These are phyloP conservation scores for Colletotrichum incanum DNA, from an alignment of 2,329 filamentous ascomycete species.

Conservation along the genomic window DNA sequence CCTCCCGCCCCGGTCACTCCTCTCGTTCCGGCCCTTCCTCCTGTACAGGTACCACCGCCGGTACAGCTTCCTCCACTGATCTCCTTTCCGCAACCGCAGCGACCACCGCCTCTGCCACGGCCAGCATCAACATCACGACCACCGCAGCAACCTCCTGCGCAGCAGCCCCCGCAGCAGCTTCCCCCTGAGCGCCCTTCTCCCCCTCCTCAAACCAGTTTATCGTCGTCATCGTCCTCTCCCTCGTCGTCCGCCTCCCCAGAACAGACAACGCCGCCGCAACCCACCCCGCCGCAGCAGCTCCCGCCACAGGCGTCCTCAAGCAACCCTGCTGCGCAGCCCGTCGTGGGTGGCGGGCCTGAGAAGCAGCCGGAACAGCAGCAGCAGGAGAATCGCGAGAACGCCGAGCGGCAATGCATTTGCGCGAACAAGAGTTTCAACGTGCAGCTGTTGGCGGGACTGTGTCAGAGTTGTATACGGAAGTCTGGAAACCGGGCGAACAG, in stretches of 20 bases:
- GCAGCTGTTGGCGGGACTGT: slow-evolving; percentile 54
- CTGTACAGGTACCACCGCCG: neutral
- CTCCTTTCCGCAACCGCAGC: neutral
- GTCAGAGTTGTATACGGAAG: slow-evolving; percentile 56
- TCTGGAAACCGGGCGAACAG: slow-evolving; percentile 51
- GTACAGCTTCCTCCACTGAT: neutral
- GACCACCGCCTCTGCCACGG: neutral
- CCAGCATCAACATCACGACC: slow-evolving; percentile 1
- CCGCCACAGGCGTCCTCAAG: slow-evolving; percentile 11
- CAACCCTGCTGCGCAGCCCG: slow-evolving; percentile 32
- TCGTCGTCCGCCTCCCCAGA: neutral
- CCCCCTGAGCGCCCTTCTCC: neutral
- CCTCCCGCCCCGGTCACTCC: neutral
- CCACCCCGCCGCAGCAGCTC: slow-evolving; percentile 7
- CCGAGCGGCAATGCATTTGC: slow-evolving; percentile 57
- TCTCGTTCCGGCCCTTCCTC: neutral
- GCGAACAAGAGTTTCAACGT: slow-evolving; percentile 59
- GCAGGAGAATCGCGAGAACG: slow-evolving; percentile 44
- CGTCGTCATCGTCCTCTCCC: neutral
- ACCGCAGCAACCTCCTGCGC: neutral
- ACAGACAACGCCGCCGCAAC: neutral
- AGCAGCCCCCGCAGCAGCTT: neutral
- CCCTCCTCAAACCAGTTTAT: neutral
- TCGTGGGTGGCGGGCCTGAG: slow-evolving; percentile 39
- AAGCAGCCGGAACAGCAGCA: slow-evolving; percentile 43